Base-by-base conservation (phyloP, 495 filamentous ascomycete species). In the Xylaria curta region DNA sequence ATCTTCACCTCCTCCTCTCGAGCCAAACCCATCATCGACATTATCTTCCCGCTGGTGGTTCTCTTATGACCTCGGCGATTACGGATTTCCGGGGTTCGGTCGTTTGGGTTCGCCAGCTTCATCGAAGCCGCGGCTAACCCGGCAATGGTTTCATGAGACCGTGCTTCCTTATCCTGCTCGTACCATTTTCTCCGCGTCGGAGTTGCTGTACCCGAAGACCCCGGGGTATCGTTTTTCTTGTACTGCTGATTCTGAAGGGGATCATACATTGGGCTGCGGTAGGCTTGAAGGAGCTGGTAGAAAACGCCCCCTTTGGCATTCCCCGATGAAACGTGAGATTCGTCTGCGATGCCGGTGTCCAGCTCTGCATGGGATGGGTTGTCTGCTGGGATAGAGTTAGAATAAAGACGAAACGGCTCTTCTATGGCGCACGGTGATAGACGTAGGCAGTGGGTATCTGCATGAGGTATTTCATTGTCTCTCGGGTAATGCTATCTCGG, bases 1-100 rank as follows among this genome's bases (percentile, higher is more conserved):
- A 97, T 94, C 72, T 88, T 87, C 71, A 91, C 91, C 72, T 94
- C 88, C 58, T 94, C 89, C 40, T 82, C 84, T 13, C 82, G 58
- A 44, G 79, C 74, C 44, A 65, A 58, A 64, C 72, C 77, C 24
- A 81, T 71, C 36, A 75, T 79, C 42, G 79, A 87, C 84, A 76
- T 76, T 0, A 66, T 1, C n/a, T 46, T 67, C 13, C 83, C 85
- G 38, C 81, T 51, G 31, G 67, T 54, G 15, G 65, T 68, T 73
- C 76, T 44, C 69, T 75, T 56, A 38, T 78, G 68, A 49, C 73
- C 63, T 54, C 56, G 72, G 38, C 77, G 67, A n/a, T 72, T 71
- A 40, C 77, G 72, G 13, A 67, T 61, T 24, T 21, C 26, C 1
- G 69, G 19, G 6, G 33, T 38, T 19, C 59, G 76, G 12, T 76